These are phyloP conservation scores for Cadophora sp. DNA, from an alignment of 2,329 filamentous ascomycete genomes.

Conservation along the genomic window DNA sequence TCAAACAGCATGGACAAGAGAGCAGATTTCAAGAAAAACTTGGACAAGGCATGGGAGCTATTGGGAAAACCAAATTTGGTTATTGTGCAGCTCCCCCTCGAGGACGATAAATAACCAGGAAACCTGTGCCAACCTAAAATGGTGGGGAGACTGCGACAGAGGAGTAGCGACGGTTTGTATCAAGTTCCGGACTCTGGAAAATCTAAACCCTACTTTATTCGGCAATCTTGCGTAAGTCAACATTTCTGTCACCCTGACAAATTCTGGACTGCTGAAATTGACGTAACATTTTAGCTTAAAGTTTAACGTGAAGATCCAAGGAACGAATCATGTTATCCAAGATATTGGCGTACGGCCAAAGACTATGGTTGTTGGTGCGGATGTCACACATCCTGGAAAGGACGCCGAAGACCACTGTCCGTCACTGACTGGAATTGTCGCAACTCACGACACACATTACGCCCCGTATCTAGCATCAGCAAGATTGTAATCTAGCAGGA, in stretches of 20 bases:
- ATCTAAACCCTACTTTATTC: not conserved
- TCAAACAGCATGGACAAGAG: no score
- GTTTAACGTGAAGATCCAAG: constrained; percentile 79
- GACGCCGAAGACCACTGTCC: constrained; percentile 62
- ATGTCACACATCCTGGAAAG: constrained; percentile 83
- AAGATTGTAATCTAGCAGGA: constrained; percentile 63
- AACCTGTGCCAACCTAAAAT: not conserved
- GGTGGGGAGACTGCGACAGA: not conserved
- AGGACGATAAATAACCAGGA: not conserved
- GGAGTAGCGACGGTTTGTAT: not conserved
- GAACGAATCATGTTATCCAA: constrained; percentile 69
- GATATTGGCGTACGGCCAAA: constrained; percentile 59
- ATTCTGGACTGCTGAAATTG: not conserved
- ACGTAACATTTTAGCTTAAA: constrained; percentile 64
- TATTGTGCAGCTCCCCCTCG: not conserved
- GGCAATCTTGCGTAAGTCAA: not conserved
- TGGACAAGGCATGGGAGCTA: no score
- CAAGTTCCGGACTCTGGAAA: not conserved
- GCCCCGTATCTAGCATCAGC: constrained; percentile 77
- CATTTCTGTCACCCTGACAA: no score
- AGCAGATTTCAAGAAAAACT: no score
- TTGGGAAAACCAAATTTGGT: not conserved
- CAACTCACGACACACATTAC: constrained; percentile 70
- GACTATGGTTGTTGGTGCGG: constrained; percentile 85
- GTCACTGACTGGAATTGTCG: constrained; percentile 80